Conservation (phyloP, 805 yeast genomes). For the Sugiyamaella floridensis region DNA sequence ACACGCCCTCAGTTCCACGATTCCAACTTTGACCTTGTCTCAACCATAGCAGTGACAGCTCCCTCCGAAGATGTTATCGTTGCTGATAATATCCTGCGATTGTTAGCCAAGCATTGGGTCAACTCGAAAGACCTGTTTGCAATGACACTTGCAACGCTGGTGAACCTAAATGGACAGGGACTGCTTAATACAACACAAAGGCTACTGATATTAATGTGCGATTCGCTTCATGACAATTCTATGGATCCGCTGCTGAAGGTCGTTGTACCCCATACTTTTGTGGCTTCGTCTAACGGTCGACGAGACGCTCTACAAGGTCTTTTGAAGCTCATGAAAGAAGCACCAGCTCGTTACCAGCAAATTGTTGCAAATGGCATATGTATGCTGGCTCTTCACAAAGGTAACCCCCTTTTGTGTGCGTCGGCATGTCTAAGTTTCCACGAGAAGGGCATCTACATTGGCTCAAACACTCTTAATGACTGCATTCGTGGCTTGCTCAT, state of each 20-base stretch:
- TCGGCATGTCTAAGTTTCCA: conserved; percentile 8
- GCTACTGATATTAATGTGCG: background rate
- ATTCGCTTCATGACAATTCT: background rate
- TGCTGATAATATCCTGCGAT: background rate
- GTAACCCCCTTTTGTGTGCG: conserved; percentile 12
- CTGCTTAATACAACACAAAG: background rate
- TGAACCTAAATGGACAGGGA: background rate
- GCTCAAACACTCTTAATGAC: conserved; percentile 1
- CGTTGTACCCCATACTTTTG: background rate
- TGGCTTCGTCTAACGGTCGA: background rate
- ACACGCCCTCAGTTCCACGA: background rate
- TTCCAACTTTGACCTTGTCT: background rate
- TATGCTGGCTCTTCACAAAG: background rate
- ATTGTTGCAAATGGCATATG: background rate
- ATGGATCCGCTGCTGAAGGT: background rate
- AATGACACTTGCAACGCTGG: background rate
- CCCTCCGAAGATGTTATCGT: background rate
- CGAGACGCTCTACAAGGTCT: background rate
- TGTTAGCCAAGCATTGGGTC: background rate
- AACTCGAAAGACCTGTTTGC: background rate
- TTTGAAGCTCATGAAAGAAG: background rate
- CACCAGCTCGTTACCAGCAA: background rate
- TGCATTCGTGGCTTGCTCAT: conserved; percentile 8
- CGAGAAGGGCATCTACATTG: background rate
- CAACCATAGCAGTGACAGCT: background rate